Evolutionary conservation across 2,329 filamentous ascomycete species (phyloP).

Genomic region (Aspergillus sp.): DNA sequence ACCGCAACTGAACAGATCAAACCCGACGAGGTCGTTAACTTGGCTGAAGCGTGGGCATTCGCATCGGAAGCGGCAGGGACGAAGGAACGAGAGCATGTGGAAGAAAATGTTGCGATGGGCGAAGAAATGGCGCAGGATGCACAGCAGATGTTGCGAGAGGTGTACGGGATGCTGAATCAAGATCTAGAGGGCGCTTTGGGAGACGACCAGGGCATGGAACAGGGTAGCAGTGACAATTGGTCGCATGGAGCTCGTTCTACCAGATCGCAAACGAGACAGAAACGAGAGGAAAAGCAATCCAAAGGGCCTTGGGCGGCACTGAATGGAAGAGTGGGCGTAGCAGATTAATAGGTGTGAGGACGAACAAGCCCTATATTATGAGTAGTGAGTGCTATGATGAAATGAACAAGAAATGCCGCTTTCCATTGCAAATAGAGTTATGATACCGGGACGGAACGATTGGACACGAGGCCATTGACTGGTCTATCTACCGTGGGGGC

Average conservation of each 20-base stretch:
- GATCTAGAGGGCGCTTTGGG: conserved; percentile 21
- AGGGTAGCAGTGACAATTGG: conserved; percentile 26
- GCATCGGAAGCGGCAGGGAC: conserved; percentile 30
- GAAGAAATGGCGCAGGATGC: conserved; percentile 26
- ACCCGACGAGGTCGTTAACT: conserved; percentile 26
- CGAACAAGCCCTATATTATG: neutral
- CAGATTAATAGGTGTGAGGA: conserved; percentile 5
- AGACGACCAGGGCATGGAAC: conserved; percentile 9
- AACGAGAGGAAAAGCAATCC: conserved; percentile 17
- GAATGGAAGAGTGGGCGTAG: conserved; percentile 28
- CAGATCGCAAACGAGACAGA: conserved; percentile 8
- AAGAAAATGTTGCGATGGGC: conserved; percentile 27
- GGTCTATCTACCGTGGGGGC: neutral
- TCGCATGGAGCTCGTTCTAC: conserved; percentile 18
- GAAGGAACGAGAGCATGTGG: conserved; percentile 27
- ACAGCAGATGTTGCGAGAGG: conserved; percentile 22
- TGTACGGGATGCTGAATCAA: conserved; percentile 32
- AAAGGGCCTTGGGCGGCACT: conserved; percentile 35
- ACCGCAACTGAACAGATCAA: conserved; percentile 12
- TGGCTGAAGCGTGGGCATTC: conserved; percentile 38
- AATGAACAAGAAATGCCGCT: neutral
- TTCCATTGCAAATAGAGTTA: conserved; percentile 1
- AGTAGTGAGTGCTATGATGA: neutral
- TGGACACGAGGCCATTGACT: neutral
- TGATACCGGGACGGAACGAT: neutral